Evolutionary conservation across 768 basidiomycete species (phyloP).

Genomic region (Amanita rubescens): DNA sequence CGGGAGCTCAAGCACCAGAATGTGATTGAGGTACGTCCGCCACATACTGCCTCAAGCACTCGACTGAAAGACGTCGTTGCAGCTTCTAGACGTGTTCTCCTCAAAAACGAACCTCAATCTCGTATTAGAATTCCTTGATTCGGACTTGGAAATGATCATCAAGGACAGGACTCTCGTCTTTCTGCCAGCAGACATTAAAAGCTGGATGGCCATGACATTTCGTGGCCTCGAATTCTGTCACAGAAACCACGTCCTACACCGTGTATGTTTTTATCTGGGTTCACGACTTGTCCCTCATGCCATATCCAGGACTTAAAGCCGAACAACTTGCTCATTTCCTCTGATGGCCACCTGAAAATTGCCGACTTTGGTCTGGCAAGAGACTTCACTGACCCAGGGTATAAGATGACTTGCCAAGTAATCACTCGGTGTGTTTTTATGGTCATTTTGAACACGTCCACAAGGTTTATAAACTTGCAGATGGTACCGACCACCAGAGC

Average conservation of each 20-base stretch:
- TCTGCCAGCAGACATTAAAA: constrained; percentile 92
- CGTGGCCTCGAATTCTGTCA: constrained; percentile 98
- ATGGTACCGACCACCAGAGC: constrained; percentile 97
- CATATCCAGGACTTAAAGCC: constrained; percentile 85
- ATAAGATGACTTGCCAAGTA: constrained; percentile 97
- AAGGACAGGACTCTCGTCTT: constrained; percentile 91
- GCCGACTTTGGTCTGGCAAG: constrained; percentile 98
- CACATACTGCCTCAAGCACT: not conserved
- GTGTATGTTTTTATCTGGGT: constrained; percentile 41
- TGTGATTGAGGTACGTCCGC: constrained; percentile 71
- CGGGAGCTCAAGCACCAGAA: constrained; percentile 92
- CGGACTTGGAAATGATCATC: constrained; percentile 95
- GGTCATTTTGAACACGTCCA: constrained; percentile 5
- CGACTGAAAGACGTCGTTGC: not conserved
- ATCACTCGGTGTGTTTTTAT: constrained; percentile 75
- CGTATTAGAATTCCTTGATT: constrained; percentile 93
- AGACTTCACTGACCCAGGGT: constrained; percentile 91
- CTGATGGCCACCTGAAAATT: constrained; percentile 88
- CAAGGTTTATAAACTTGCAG: constrained; percentile 32
- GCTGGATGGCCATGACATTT: constrained; percentile 98
- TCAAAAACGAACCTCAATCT: constrained; percentile 95
- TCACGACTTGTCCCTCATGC: not conserved
- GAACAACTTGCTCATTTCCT: constrained; percentile 92
- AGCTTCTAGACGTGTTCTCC: constrained; percentile 97
- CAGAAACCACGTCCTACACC: constrained; percentile 86